Base-by-base conservation (phyloP, 805 yeast genomes). In the Tanozyma kutaoensis region DNA sequence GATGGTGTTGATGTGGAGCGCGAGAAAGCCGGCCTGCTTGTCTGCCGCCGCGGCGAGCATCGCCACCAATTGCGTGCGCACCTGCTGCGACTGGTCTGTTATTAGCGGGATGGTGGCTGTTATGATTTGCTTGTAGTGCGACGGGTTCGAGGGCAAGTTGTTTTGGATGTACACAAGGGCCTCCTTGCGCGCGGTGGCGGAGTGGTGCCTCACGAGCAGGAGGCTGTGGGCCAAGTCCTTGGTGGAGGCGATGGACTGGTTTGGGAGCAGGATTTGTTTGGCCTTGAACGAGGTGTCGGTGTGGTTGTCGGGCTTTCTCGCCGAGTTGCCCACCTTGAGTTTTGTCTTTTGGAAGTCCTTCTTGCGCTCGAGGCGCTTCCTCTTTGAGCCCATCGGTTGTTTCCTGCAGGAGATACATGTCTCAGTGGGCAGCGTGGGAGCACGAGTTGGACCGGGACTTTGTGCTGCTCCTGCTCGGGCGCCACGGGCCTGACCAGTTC, bases 231-330 rank as follows among this genome's bases (percentile, higher is more conserved):
- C 39, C 12, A 71, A 42, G 46, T 72, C 77, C 5, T 53, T 55
- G 24, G 65, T 69, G 22, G 49, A 43, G 17, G 39, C 33, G 7
- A 62, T 34, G 8, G 57, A 40, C 43, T 68, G 73, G 32, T 54
- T 51, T 8, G 69, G 72, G 20, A 67, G 50, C 17, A 64, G 51
- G 31, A 68, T 63, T 22, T 69, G 47, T 42, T 73, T 79, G 8
- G 94, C 74, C 24, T 66, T 69, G 53, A 88, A 88, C 1, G 93
- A 76, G 0, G 94, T 82, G 38, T 79, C 88, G 4, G 98, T 91
- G 31, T 66, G 70, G 45, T 84, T 82, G 12, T 72, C 69, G 5
- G 85, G 72, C 35, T 70, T 71, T 5, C 73, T 71, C 12, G 71
- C 69, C 3, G 77, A 59, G 50, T 91, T 91, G 30, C 98, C 98